These are phyloP conservation scores for Elongisporangium anandrum DNA, from an alignment of 352 stramenopile genomes.

Conservation along the genomic window DNA sequence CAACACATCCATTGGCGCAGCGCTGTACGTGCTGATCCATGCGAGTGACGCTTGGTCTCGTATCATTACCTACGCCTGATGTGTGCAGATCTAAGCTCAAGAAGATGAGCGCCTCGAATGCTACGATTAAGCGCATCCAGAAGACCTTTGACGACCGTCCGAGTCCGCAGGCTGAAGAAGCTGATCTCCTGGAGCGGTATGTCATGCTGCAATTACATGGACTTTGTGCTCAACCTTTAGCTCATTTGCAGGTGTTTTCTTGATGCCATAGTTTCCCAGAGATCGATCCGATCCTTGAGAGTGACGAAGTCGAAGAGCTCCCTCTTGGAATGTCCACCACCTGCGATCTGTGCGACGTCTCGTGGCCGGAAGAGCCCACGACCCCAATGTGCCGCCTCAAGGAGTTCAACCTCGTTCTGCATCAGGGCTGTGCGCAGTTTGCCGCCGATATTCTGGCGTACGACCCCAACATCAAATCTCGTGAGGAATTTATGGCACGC, in stretches of 20 bases:
- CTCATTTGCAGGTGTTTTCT: neutral
- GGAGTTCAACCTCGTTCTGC: constrained; percentile 49
- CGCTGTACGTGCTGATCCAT: constrained; percentile 30
- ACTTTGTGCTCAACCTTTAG: neutral
- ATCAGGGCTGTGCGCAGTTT: constrained; percentile 74
- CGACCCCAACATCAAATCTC: constrained; percentile 50
- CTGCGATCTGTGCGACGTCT: constrained; percentile 82
- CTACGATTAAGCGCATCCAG: constrained; percentile 65
- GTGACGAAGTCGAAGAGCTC: constrained; percentile 48
- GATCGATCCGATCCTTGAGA: constrained; percentile 71
- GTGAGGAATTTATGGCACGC: constrained; percentile 36
- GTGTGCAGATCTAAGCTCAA: constrained; percentile 52
- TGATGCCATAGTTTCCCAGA: constrained; percentile 34
- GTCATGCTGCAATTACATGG: neutral
- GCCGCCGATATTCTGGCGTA: constrained; percentile 59
- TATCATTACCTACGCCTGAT: neutral
- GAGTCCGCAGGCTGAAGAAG: constrained; percentile 35
- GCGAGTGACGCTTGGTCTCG: neutral
- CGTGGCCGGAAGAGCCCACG: constrained; percentile 64
- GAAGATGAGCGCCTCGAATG: constrained; percentile 56
- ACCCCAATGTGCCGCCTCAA: constrained; percentile 53
- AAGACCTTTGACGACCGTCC: constrained; percentile 66
- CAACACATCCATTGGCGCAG: constrained; percentile 44
- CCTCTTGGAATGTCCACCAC: constrained; percentile 17
- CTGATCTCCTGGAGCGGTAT: constrained; percentile 38